phyloP scores from a whole-genome alignment of 441 rosid genomes.

The Geranium incanum region DNA sequence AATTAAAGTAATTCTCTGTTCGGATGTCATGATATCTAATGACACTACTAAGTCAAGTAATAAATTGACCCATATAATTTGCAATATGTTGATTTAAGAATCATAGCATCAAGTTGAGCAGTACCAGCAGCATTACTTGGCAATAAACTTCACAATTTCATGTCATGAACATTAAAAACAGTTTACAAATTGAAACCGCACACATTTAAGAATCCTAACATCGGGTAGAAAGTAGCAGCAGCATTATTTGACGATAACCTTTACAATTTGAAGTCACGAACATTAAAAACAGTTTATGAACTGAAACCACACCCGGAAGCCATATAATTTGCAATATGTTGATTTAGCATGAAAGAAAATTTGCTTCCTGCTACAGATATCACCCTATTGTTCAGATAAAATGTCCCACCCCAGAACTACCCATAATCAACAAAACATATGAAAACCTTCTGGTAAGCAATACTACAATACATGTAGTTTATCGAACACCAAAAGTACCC shows the following conservation, averaged over 20 bases:
- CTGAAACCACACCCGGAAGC: not conserved
- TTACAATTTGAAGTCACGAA: not conserved
- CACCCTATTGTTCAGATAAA: not conserved
- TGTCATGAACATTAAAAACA: not conserved
- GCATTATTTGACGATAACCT: not conserved
- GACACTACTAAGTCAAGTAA: not conserved
- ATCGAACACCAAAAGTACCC: not conserved
- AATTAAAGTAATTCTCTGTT: not conserved
- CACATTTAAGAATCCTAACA: slow-evolving; percentile 15
- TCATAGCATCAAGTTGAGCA: too few relatives aligned
- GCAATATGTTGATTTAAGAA: not conserved
- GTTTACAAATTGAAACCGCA: not conserved
- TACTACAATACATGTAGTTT: not conserved
- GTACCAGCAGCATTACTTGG: not conserved
- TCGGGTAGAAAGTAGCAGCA: not conserved
- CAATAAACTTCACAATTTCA: not conserved
- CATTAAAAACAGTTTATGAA: not conserved
- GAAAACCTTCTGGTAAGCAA: not conserved
- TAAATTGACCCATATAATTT: not conserved
- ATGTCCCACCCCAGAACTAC: not conserved
- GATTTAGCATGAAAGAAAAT: not conserved
- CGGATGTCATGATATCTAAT: not conserved
- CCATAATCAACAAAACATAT: not conserved
- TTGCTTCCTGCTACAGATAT: too few relatives aligned
- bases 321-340: too few relatives aligned